Base-by-base conservation (phyloP, 192 early-diverging fungal species). In the Backusella morwellensis region DNA sequence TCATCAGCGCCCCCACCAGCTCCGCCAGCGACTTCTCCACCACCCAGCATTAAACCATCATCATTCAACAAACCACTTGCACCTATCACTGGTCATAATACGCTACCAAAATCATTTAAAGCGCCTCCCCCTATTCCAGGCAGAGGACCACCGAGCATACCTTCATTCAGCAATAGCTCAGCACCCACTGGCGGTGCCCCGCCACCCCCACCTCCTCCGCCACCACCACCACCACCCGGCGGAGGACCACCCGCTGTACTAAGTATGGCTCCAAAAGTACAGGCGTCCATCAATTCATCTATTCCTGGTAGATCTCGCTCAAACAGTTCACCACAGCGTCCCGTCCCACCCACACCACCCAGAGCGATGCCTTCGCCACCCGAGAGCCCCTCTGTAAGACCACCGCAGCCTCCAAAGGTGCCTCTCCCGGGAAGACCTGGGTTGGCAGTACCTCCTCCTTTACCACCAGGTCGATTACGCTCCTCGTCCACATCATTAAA, bases 251-350 rank as follows among this genome's bases (percentile, higher is more conserved):
- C 75, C 42, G 74, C 72, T 32, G 38, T 50, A 35, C 56, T 78
- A 14, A 74, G 44, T 12, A 83, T 75, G 32, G 26, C 82, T 50
- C 71, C 74, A 34, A 47, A 47, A 63, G 17, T 66, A 34, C 26
- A 70, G 40, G 23, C 78, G 11, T 70, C 77, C 6, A 34, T 69
- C 32, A 35, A 56, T 35, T 68, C 80, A 66, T 73, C 84, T 9
- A 73, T 83, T 29, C 83, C 83, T 67, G 72, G 84, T 21, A 66
- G 83, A 63, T 78, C 86, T 1, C 80, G 84, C 26, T 83, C 86
- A 34, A 80, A 79, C 32, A 87, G 86, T 52, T 84, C 86, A 40
- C 76, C 76, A 32, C 73, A 75, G 52, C 52, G 76, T 29, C 69
- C 78, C 5, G 21, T 77, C 29, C 82, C 82, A 17, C 42, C 68